Evolutionary conservation across 768 basidiomycete species (phyloP), one percentile per base, ranked within the genome.

Genomic region (Paxillus involutus): DNA sequence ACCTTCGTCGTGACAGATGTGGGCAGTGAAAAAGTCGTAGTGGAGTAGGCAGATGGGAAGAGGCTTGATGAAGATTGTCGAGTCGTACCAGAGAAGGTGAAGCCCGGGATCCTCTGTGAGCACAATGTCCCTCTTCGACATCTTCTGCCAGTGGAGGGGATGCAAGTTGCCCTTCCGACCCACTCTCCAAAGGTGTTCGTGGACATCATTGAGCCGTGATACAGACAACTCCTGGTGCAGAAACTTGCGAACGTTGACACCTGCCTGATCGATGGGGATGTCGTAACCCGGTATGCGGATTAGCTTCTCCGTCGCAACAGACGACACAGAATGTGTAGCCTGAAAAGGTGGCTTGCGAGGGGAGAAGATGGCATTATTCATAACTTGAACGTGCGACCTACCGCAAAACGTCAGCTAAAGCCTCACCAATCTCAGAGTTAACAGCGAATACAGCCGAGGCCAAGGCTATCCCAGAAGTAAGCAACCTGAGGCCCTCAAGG

Each of bases 71-170:
- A 53, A 53, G 36, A 53, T 53, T 5, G 52, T 53, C 6, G 44
- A 46, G 52, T 53, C 52, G 16, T 53, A 53, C 52, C 52, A 53
- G 2, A 53, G 44, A n/a, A 53, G 52, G 19, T 53, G 52, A 13
- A 53, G 32, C 17, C 48, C 37, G 40, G 57, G 57, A 45, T 58
- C 47, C 50, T 58, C 57, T 14, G 57, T 46, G n/a, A 55, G 32
- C 6, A 46, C 13, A 21, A 58, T 58, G 14, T 51, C 47, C 36
- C 57, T 47, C 44, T 44, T 50, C n/a, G 42, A 44, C 57, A 58
- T 58, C 26, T 30, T 36, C 44, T 58, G 57, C 53, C 57, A 54
- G 24, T 58, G 57, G 9, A 58, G 47, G 11, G 57, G 48, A 29
- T 54, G 57, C 29, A 58, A 26, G 29, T 48, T 49, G 8, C 35